Percentiles rank a stretch among this genome's conserved stretches.
Evolutionary conservation across 305 asterid genomes (phyloP).

Genomic region (Fraxinus xanthoxyloides): DNA sequence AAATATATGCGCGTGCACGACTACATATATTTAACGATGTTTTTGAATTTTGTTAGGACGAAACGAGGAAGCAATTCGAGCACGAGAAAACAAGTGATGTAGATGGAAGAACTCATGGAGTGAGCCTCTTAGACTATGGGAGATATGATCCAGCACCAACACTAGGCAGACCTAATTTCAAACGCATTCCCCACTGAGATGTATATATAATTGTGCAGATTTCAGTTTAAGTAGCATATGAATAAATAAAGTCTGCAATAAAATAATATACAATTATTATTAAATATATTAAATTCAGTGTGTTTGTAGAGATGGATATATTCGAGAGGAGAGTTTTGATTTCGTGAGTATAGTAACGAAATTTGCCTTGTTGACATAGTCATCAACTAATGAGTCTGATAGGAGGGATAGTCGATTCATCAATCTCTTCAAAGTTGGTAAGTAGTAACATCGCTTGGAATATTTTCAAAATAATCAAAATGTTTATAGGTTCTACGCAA

Average conservation of each 20-base stretch:
- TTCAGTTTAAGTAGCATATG: neutral
- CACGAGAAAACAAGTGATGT: slow-evolving; percentile 14
- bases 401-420: no score
- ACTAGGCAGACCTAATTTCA: slow-evolving; percentile 36
- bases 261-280: no score
- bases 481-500: no score
- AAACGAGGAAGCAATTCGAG: slow-evolving; percentile 6
- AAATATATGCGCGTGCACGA: neutral
- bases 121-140: slow-evolving; percentile 24
- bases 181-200: slow-evolving; percentile 38
- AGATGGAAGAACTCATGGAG: neutral
- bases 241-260: neutral
- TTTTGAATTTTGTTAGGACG: neutral
- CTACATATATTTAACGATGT: neutral
- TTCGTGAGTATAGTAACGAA: neutral
- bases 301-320: neutral
- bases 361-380: neutral
- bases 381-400: neutral
- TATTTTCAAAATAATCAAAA: neutral
- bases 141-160: slow-evolving; percentile 45
- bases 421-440: neutral
- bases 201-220: neutral
- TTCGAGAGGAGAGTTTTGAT: neutral
- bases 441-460: neutral
- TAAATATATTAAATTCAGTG: neutral